Conservation (phyloP, 345 rosid genomes). For the Cardamine occulta region DNA sequence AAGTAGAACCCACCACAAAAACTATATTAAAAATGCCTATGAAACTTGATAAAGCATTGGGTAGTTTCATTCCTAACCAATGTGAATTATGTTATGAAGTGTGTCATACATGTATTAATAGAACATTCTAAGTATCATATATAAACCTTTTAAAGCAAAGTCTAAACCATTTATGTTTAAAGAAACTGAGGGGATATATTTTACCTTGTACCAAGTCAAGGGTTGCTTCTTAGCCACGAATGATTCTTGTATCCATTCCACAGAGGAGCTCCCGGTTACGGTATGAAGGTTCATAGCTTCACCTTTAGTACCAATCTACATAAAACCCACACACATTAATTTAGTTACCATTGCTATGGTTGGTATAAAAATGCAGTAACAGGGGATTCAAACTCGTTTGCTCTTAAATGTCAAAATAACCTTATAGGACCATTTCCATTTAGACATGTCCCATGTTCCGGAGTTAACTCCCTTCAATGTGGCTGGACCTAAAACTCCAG, state of each 20-base stretch:
- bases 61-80: constrained; percentile 8
- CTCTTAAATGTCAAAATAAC: constrained; percentile 39
- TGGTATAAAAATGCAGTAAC: neutral
- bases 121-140: neutral
- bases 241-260: constrained; percentile 62
- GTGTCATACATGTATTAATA: neutral
- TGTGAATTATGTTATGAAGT: neutral
- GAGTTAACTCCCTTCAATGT: constrained; percentile 63
- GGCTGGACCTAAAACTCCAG: constrained; percentile 76
- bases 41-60: no score
- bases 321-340: constrained; percentile 1
- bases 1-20: neutral
- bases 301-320: constrained; percentile 79
- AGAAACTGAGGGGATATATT: neutral
- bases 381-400: constrained; percentile 10
- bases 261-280: constrained; percentile 47
- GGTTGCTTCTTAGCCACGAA: constrained; percentile 50
- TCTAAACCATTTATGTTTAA: no score
- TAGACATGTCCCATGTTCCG: constrained; percentile 67
- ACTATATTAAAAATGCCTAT: neutral
- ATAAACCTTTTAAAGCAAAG: no score
- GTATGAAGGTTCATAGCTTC: constrained; percentile 64
- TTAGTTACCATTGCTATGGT: neutral
- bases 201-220: constrained; percentile 87
- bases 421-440: constrained; percentile 91